These are phyloP conservation scores for Neocucurbitaria cava DNA, from an alignment of 2,329 filamentous ascomycete genomes.

Conservation along the genomic window DNA sequence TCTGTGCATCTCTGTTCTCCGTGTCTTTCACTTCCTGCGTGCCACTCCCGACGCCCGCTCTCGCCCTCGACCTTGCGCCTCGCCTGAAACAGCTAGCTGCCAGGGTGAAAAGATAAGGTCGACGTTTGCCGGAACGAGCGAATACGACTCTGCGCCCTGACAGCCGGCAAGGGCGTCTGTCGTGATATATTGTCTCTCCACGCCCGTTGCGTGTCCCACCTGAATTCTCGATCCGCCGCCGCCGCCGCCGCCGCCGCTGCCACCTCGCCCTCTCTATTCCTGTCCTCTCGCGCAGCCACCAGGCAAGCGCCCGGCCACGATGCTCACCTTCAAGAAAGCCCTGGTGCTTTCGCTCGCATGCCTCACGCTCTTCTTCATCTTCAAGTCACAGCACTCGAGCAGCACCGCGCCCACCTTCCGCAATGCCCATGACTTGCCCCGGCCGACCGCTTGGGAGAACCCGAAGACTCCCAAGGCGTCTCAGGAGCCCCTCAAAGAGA, in stretches of 20 bases:
- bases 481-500: slow-evolving; percentile 17
- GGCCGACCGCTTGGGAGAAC: slow-evolving; percentile 43
- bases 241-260: not conserved
- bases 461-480: slow-evolving; percentile 18
- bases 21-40: not conserved
- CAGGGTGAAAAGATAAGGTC: slow-evolving; percentile 9
- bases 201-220: slow-evolving; percentile 4
- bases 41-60: not conserved
- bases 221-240: not conserved
- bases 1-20: not conserved
- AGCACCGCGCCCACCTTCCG: slow-evolving; percentile 37
- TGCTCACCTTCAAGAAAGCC: slow-evolving; percentile 82
- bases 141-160: slow-evolving; percentile 3
- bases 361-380: slow-evolving; percentile 72
- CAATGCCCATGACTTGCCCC: slow-evolving; percentile 46
- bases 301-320: slow-evolving; percentile 49
- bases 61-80: not conserved
- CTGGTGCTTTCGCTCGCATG: slow-evolving; percentile 74
- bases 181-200: slow-evolving; percentile 10
- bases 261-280: slow-evolving; percentile 1
- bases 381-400: slow-evolving; percentile 65
- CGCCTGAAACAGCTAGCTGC: slow-evolving; percentile 1
- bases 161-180: slow-evolving; percentile 13
- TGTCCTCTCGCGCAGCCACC: not conserved
- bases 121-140: slow-evolving; percentile 5